phyloP scores from a whole-genome alignment of 768 basidiomycete genomes.

The Podaxis sp. region DNA sequence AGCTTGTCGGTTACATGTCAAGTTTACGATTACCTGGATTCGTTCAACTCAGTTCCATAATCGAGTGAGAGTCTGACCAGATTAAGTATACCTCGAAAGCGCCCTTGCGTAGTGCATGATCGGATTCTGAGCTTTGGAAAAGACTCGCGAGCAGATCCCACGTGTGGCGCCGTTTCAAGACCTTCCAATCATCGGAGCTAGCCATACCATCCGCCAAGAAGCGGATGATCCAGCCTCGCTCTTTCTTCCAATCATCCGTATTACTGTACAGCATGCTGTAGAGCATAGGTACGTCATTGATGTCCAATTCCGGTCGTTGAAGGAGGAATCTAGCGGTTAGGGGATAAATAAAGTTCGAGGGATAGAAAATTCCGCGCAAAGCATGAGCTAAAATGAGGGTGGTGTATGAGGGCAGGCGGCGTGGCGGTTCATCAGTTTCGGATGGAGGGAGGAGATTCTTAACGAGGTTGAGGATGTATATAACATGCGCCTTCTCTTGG shows the following conservation, averaged over 20 bases:
- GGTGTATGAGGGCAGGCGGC: conserved; percentile 72
- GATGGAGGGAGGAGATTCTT: conserved; percentile 52
- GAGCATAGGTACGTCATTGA: conserved; percentile 85
- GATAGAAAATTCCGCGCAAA: conserved; percentile 79
- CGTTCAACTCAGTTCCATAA: background rate
- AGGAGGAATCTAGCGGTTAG: conserved; percentile 84
- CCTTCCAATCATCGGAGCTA: conserved; percentile 75
- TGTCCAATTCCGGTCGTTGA: conserved; percentile 82
- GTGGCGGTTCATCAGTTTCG: conserved; percentile 32
- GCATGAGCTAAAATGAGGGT: conserved; percentile 85
- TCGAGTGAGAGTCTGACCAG: background rate
- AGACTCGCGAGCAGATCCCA: conserved; percentile 87
- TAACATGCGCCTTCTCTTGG: conserved; percentile 74
- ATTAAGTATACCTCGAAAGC: conserved; percentile 62
- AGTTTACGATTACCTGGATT: conserved; percentile 66
- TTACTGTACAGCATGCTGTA: conserved; percentile 85
- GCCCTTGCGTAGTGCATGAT: conserved; percentile 49
- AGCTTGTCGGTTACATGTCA: conserved; percentile 71
- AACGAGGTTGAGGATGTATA: conserved; percentile 68
- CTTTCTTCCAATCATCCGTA: conserved; percentile 81
- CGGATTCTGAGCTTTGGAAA: conserved; percentile 65
- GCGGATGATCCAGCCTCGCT: conserved; percentile 85
- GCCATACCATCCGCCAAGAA: conserved; percentile 83
- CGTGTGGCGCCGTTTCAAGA: conserved; percentile 78
- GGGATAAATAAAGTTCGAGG: conserved; percentile 87